Evolutionary conservation across 306 rosid genomes (phyloP).

Genomic region (Cicer cuneatum): DNA sequence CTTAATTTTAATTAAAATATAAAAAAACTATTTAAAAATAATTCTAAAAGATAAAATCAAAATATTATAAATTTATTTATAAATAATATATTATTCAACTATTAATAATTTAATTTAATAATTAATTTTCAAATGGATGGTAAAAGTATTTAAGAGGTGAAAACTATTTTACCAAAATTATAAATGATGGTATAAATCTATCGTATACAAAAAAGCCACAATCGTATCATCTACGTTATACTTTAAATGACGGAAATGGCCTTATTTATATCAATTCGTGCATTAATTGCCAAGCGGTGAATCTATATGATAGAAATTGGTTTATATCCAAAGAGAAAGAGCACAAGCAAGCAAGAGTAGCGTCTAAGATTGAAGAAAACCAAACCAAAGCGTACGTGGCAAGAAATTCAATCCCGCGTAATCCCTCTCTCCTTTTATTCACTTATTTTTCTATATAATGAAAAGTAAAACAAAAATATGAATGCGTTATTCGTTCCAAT

Average conservation of each 20-base stretch:
- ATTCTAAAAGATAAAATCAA: too few relatives aligned
- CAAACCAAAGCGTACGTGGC: conserved; percentile 40
- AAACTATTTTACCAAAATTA: too few relatives aligned
- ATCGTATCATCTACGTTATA: too few relatives aligned
- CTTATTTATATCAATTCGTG: neutral
- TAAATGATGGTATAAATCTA: too few relatives aligned
- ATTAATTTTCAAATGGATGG: too few relatives aligned
- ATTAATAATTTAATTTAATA: too few relatives aligned
- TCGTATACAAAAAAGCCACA: too few relatives aligned
- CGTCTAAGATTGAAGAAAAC: conserved; percentile 41
- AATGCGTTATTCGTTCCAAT: conserved; percentile 11
- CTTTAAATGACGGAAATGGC: conserved; percentile 14
- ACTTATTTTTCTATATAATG: neutral
- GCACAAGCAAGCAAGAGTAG: conserved; percentile 33
- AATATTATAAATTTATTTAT: too few relatives aligned
- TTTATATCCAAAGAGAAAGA: neutral
- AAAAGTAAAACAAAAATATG: conserved; percentile 24
- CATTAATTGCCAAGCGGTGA: conserved; percentile 42
- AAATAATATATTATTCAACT: too few relatives aligned
- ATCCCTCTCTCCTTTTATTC: conserved; percentile 2
- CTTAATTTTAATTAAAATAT: too few relatives aligned
- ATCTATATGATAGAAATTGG: neutral
- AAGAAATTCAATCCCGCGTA: conserved; percentile 39
- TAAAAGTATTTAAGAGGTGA: too few relatives aligned
- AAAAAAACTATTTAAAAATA: too few relatives aligned